Evolutionary conservation across 208 protist genomes (phyloP).

Genomic region (Polymyxa betae): DNA sequence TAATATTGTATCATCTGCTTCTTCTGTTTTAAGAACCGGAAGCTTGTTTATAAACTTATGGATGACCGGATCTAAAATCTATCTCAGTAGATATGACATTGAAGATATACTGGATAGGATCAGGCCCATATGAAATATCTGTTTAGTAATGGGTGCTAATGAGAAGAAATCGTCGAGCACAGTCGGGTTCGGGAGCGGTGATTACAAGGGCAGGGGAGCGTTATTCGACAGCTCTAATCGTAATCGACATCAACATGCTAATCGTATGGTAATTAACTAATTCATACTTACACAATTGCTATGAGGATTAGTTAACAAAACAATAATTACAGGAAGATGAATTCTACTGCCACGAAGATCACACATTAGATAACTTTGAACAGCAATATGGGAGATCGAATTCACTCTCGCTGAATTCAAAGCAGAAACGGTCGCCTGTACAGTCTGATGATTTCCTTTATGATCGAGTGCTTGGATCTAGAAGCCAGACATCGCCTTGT

Average conservation of each 20-base stretch:
- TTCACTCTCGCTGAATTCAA: neutral
- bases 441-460: neutral
- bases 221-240: constrained; percentile 9
- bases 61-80: too few relatives aligned
- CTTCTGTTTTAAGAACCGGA: too few relatives aligned
- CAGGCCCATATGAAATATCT: too few relatives aligned
- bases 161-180: neutral
- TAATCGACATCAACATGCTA: constrained; percentile 10
- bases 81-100: too few relatives aligned
- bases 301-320: too few relatives aligned
- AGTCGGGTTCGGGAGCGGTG: constrained; percentile 50
- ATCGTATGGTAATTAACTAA: too few relatives aligned
- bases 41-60: too few relatives aligned
- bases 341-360: constrained; percentile 18
- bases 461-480: neutral
- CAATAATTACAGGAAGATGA: too few relatives aligned
- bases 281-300: too few relatives aligned
- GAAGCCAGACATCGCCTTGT: neutral
- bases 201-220: constrained; percentile 33
- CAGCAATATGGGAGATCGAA: neutral
- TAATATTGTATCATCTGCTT: too few relatives aligned
- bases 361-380: neutral
- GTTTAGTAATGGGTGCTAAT: neutral
- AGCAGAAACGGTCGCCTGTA: neutral
- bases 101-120: too few relatives aligned